These are phyloP conservation scores for Flaveria sonorensis DNA, from an alignment of 129 eudicot species.

Conservation along the genomic window DNA sequence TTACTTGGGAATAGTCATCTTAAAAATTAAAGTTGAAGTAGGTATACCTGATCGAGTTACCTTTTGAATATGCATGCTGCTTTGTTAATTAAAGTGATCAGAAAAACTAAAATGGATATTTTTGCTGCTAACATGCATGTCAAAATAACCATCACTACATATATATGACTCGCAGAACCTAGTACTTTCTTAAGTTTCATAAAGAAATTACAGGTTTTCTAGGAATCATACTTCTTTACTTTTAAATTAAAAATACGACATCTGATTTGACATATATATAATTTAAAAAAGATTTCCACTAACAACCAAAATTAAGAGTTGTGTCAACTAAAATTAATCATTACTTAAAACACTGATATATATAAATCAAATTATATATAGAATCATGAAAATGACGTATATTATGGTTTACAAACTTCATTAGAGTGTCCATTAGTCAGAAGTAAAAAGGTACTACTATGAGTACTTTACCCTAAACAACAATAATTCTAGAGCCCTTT, in stretches of 20 bases:
- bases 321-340: not conserved
- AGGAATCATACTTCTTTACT: not conserved
- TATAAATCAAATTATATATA: too few relatives aligned
- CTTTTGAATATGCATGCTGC: slow-evolving; percentile 27
- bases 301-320: not conserved
- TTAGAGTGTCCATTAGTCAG: too few relatives aligned
- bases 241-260: not conserved
- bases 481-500: too few relatives aligned
- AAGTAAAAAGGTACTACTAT: too few relatives aligned
- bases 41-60: slow-evolving; percentile 8
- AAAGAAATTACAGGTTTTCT: slow-evolving; percentile 10
- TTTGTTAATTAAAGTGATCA: slow-evolving; percentile 31
- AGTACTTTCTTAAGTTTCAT: slow-evolving; percentile 14
- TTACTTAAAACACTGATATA: not conserved
- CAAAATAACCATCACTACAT: slow-evolving; percentile 26
- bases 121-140: slow-evolving; percentile 19
- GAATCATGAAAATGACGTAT: too few relatives aligned
- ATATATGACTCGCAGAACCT: slow-evolving; percentile 15
- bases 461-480: too few relatives aligned
- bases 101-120: slow-evolving; percentile 23
- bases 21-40: too few relatives aligned
- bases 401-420: too few relatives aligned
- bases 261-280: not conserved
- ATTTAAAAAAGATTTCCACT: not conserved
- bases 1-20: too few relatives aligned